phyloP scores from a whole-genome alignment of 225 moss, liverwort and hornwort genomes.

The Climacium dendroides region DNA sequence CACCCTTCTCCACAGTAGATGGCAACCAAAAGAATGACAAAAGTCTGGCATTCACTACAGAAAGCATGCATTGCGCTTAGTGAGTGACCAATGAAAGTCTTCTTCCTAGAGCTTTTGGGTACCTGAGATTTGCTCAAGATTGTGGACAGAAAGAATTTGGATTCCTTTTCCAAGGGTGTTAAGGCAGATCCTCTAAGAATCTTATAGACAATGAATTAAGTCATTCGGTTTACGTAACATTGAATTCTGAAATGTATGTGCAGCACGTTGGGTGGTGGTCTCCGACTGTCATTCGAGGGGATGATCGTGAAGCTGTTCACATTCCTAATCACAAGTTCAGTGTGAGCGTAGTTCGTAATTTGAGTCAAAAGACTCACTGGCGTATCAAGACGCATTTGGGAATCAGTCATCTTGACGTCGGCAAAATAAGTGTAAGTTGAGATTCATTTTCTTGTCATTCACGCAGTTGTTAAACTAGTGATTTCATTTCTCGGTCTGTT shows the following conservation, averaged over 20 bases:
- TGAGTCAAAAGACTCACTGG: constrained; percentile 98
- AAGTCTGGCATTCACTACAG: not conserved
- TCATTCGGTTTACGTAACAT: not conserved
- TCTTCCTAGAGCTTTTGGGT: not conserved
- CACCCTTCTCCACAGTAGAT: not conserved
- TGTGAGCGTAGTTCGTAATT: constrained; percentile 89
- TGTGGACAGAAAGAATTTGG: not conserved
- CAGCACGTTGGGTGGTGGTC: constrained; percentile 99
- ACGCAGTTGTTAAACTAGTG: not conserved
- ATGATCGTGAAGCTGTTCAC: constrained; percentile 97
- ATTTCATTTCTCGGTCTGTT: not conserved
- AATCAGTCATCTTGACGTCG: constrained; percentile 87
- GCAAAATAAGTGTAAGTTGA: constrained; percentile 68
- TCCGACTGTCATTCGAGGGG: constrained; percentile 93
- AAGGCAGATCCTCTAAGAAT: too few relatives aligned
- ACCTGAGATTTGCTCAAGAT: not conserved
- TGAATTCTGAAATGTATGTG: not conserved
- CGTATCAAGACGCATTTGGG: constrained; percentile 97
- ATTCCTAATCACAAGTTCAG: constrained; percentile 99
- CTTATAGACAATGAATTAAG: too few relatives aligned
- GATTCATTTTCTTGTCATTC: not conserved
- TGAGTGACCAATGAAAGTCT: not conserved
- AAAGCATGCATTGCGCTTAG: not conserved
- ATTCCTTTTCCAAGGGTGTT: too few relatives aligned
- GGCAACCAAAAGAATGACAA: not conserved